Evolutionary conservation across 768 basidiomycete genomes (phyloP).

Genomic region (Termitomyces titanicus): DNA sequence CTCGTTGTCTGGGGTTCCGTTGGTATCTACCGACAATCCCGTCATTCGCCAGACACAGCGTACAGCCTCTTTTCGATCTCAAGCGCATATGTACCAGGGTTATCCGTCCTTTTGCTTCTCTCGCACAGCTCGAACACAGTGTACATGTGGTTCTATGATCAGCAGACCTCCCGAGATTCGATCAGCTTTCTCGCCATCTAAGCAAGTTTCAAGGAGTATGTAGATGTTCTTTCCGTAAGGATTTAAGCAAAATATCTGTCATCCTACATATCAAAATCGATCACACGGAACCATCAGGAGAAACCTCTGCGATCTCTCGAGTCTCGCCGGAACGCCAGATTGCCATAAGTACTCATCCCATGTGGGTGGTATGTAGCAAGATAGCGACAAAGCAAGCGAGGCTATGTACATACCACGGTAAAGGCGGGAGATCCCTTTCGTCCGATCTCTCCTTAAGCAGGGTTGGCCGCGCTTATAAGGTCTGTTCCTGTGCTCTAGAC

Average conservation of each 20-base stretch:
- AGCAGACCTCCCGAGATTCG: background rate
- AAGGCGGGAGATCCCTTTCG: background rate
- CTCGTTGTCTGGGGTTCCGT: background rate
- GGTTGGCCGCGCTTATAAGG: too few species aligned
- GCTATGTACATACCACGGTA: too few species aligned
- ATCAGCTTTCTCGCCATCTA: background rate
- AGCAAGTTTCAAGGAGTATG: background rate
- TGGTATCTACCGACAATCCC: too few species aligned
- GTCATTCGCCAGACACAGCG: too few species aligned
- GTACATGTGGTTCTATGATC: background rate
- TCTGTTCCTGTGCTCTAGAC: too few species aligned
- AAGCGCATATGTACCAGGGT: background rate
- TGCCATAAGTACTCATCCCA: background rate
- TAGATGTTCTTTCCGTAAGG: too few species aligned
- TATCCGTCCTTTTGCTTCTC: too few species aligned
- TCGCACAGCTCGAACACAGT: background rate
- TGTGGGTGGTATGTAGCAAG: background rate
- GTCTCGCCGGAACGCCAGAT: too few species aligned
- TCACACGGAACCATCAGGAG: background rate
- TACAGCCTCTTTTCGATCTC: too few species aligned
- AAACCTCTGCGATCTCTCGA: too few species aligned
- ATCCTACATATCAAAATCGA: background rate
- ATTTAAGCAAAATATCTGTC: too few species aligned
- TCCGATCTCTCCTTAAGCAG: background rate
- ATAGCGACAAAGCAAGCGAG: background rate